Base-by-base conservation (phyloP, 495 filamentous ascomycete genomes). In the Penicillium arizonense region DNA sequence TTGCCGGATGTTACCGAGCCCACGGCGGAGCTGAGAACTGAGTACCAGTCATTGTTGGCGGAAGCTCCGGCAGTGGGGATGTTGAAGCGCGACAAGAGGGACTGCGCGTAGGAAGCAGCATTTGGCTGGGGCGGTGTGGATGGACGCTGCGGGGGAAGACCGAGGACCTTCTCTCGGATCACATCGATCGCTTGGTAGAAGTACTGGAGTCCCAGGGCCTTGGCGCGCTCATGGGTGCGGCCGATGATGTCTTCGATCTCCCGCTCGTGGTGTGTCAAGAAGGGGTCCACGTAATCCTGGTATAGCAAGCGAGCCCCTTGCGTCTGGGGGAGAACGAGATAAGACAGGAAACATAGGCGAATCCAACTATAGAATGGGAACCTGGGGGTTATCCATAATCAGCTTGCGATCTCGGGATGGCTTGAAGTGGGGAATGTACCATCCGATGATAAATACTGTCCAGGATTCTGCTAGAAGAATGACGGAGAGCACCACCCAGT, bases 291-390 rank as follows among this genome's bases (percentile, higher is more conserved):
- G 67, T 96, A 86, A 32, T 80, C 76, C 61, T 88, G 80, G 74
- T 97, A 99, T 57, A 97, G 76, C 47, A 86, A 71, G 28, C 85
- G 86, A 45, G 92, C 91, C 61, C 94, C 94, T 64, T 97, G 92
- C 36, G 89, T 91, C 70, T 96, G 92, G 1, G 94, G 94, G n/a
- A 96, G 86, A 55, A 99, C 90, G 53, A 99, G 91, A 78, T 96
- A 99, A 59, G 90, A 82, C 68, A 96, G 85, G 75, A 94, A 86
- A 61, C 82, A 75, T 41, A 96, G 84, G 56, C 95, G 92, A 67
- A 96, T 78, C 80, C 89, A 96, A 62, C 90, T 80, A 74, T 97
- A 99, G 77, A 97, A 96, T 32, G 95, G 94, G 49, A 97, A 73
- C 87, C 87, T 90, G 48, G 3, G 28, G 9, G 28, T 42, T 26